Conservation (phyloP, 306 rosid species). For the Trichosanthes truncata region DNA sequence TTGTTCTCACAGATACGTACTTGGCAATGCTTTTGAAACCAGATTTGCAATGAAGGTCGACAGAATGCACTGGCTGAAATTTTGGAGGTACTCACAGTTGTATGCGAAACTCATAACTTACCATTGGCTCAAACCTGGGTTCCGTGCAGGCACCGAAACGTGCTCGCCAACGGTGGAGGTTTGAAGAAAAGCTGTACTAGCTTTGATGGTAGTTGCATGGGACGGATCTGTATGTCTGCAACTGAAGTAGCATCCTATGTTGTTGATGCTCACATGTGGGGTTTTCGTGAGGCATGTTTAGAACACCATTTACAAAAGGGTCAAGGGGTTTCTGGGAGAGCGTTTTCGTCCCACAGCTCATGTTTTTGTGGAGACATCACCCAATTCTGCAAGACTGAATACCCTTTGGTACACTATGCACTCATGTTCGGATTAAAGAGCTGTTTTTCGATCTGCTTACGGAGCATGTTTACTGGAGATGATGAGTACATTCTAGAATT, state of each 20-base stretch:
- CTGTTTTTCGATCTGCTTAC: constrained; percentile 69
- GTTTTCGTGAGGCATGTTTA: constrained; percentile 75
- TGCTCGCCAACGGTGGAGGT: constrained; percentile 78
- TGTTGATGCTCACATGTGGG: constrained; percentile 70
- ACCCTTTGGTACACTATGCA: constrained; percentile 78
- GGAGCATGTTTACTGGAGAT: constrained; percentile 54
- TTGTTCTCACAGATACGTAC: constrained; percentile 59
- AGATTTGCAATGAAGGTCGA: constrained; percentile 82
- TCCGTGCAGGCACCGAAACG: constrained; percentile 75
- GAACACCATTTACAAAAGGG: constrained; percentile 93
- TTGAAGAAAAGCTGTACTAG: constrained; percentile 64
- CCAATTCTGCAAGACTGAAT: constrained; percentile 69
- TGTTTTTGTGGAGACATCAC: constrained; percentile 65
- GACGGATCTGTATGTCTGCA: constrained; percentile 77
- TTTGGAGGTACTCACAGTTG: constrained; percentile 66
- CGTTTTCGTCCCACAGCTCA: constrained; percentile 49
- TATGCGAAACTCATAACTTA: constrained; percentile 72
- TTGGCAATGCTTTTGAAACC: constrained; percentile 76
- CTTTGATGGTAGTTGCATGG: constrained; percentile 77
- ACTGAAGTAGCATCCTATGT: constrained; percentile 71
- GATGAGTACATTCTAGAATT: constrained; percentile 78
- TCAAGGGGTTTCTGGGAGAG: constrained; percentile 87
- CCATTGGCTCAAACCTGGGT: constrained; percentile 99
- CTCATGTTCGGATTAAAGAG: constrained; percentile 67
- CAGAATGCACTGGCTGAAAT: constrained; percentile 67